A percentile compares a stretch with the other conserved stretches of the same genome.
phyloP scores from a whole-genome alignment of 2,329 filamentous ascomycete genomes.

The Ophiocordyceps polyrhachis-furcata region DNA sequence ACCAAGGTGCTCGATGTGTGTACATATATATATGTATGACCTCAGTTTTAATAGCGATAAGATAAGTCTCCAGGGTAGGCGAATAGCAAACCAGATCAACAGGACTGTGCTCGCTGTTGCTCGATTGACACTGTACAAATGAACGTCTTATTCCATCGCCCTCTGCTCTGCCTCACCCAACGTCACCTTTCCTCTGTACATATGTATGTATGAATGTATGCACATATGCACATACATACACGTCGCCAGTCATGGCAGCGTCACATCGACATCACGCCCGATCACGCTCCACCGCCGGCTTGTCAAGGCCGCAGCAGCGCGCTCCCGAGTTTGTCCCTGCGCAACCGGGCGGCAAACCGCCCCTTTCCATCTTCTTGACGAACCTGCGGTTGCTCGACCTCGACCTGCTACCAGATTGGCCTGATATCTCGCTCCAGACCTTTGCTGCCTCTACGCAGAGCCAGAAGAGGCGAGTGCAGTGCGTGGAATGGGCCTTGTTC shows the following conservation, averaged over 20 bases:
- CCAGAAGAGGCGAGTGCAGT: conserved; percentile 65
- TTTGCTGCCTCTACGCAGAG: conserved; percentile 48
- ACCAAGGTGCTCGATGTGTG: too few species aligned
- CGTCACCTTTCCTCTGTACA: too few species aligned
- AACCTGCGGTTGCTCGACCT: conserved; percentile 73
- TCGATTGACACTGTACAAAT: too few species aligned
- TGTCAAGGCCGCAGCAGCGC: background rate
- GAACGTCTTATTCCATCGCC: too few species aligned
- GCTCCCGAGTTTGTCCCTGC: background rate
- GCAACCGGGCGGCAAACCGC: conserved; percentile 4
- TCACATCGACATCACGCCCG: conserved; percentile 4
- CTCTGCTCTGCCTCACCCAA: too few species aligned
- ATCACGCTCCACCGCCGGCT: conserved; percentile 2
- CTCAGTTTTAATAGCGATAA: too few species aligned
- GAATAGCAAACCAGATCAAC: too few species aligned
- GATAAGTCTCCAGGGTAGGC: too few species aligned
- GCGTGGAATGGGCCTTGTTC: conserved; percentile 82
- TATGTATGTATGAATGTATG: too few species aligned
- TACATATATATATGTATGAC: too few species aligned
- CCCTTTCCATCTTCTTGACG: conserved; percentile 42
- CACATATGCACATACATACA: too few species aligned
- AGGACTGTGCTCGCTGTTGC: too few species aligned
- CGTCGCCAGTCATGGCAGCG: conserved; percentile 3
- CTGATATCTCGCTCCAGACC: conserved; percentile 48
- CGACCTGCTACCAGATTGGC: conserved; percentile 62